phyloP scores from a whole-genome alignment of 2,329 filamentous ascomycete genomes.

The Boeremia exigua region DNA sequence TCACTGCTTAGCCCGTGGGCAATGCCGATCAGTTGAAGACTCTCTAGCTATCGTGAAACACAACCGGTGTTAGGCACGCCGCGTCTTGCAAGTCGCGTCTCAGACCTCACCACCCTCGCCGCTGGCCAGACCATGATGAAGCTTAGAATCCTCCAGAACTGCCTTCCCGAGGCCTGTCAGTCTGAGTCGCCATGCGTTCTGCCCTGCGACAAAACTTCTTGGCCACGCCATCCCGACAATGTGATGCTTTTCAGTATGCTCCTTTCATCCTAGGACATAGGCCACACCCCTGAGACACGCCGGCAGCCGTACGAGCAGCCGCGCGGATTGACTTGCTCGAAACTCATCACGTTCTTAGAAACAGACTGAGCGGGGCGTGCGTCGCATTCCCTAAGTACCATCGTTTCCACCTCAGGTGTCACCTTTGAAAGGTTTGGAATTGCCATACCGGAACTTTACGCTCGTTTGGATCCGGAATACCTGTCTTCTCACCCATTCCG shows the following conservation, averaged over 20 bases:
- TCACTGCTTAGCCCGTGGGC: background rate
- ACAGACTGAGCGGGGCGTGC: conserved; percentile 34
- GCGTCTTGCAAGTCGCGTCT: conserved; percentile 41
- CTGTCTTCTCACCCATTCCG: conserved; percentile 23
- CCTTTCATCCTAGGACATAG: conserved; percentile 26
- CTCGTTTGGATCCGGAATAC: conserved; percentile 33
- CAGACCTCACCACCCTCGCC: conserved; percentile 37
- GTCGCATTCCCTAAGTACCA: conserved; percentile 36
- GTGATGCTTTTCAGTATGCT: conserved; percentile 27
- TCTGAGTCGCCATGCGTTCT: conserved; percentile 22
- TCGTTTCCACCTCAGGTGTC: conserved; percentile 34
- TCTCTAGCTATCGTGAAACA: conserved; percentile 35
- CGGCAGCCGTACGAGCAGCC: conserved; percentile 33
- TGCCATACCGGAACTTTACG: conserved; percentile 35
- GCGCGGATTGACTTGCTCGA: conserved; percentile 32
- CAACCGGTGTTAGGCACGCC: conserved; percentile 32
- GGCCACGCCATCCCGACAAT: conserved; percentile 33
- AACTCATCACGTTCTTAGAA: conserved; percentile 36
- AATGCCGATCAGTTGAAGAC: background rate
- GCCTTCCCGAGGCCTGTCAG: conserved; percentile 25
- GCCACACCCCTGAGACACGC: conserved; percentile 31
- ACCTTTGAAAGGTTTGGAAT: conserved; percentile 42
- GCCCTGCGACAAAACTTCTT: conserved; percentile 26
- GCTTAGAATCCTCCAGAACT: conserved; percentile 32
- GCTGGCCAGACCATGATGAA: conserved; percentile 46